Evolutionary conservation across 106 monocot species (phyloP).

Genomic region (Acanthochlamys bracteata): DNA sequence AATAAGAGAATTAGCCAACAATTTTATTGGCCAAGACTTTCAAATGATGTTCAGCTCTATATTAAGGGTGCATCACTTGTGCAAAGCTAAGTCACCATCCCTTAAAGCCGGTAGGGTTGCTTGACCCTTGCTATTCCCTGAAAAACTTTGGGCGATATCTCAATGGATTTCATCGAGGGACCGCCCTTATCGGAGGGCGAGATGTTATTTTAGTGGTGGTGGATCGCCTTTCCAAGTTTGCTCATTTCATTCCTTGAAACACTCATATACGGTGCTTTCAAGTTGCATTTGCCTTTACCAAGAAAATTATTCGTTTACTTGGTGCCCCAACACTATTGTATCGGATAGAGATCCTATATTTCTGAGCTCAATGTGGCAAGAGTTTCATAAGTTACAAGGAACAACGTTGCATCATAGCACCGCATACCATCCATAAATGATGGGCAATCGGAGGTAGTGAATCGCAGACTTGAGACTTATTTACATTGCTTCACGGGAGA

Average conservation of each 20-base stretch:
- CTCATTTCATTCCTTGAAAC: background rate
- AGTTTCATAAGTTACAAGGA: background rate
- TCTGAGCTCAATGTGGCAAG: background rate
- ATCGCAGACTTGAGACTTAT: no score
- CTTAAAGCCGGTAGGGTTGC: background rate
- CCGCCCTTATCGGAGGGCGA: background rate
- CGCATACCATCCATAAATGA: background rate
- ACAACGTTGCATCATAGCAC: background rate
- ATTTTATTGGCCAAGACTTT: background rate
- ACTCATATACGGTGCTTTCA: background rate
- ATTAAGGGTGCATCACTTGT: no score
- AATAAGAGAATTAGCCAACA: background rate
- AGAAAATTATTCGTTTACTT: background rate
- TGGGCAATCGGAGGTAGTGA: background rate
- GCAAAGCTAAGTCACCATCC: no score
- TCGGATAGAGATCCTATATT: no score
- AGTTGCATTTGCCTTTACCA: background rate
- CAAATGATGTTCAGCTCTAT: background rate
- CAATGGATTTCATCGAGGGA: conserved; percentile 2
- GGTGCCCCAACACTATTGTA: no score
- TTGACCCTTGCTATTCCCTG: conserved; percentile 7
- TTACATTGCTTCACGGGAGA: background rate
- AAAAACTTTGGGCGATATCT: background rate
- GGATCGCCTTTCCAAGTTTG: background rate
- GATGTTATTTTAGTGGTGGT: conserved; percentile 1